Percentiles rank a stretch among this genome's conserved stretches.
Evolutionary conservation across 805 yeast genomes (phyloP).

Genomic region (Naumovozyma castellii): DNA sequence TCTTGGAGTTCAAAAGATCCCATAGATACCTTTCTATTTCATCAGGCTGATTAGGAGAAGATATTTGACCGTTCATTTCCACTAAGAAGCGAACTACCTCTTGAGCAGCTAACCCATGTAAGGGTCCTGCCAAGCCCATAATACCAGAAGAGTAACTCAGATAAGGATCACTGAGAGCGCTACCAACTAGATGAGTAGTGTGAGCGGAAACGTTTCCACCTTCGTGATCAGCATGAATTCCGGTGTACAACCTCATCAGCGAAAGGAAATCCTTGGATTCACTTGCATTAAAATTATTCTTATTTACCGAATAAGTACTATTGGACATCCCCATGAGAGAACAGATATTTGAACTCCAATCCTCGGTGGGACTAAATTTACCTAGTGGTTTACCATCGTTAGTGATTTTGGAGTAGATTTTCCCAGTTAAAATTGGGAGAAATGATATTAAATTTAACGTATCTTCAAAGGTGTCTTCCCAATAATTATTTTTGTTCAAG

Average conservation of each 20-base stretch:
- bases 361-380: constrained; percentile 42
- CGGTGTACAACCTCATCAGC: constrained; percentile 67
- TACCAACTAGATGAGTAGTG: constrained; percentile 76
- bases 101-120: constrained; percentile 80
- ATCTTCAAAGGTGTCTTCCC: constrained; percentile 72
- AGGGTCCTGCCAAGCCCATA: constrained; percentile 78
- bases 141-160: constrained; percentile 70
- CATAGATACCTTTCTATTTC: constrained; percentile 61
- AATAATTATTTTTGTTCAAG: constrained; percentile 56
- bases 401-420: constrained; percentile 57
- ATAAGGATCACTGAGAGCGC: constrained; percentile 70
- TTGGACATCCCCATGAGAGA: constrained; percentile 49
- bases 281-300: constrained; percentile 23
- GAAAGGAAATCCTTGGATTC: constrained; percentile 54
- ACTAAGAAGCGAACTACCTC: constrained; percentile 70
- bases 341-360: constrained; percentile 68
- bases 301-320: constrained; percentile 26
- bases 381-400: constrained; percentile 47
- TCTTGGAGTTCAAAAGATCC: constrained; percentile 59
- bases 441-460: constrained; percentile 59
- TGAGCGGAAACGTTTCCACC: constrained; percentile 87
- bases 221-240: constrained; percentile 81
- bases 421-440: constrained; percentile 66
- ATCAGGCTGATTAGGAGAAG: constrained; percentile 24
- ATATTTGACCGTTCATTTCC: constrained; percentile 45